Evolutionary conservation across 306 rosid species (phyloP).

Genomic region (Acmispon strigosus): DNA sequence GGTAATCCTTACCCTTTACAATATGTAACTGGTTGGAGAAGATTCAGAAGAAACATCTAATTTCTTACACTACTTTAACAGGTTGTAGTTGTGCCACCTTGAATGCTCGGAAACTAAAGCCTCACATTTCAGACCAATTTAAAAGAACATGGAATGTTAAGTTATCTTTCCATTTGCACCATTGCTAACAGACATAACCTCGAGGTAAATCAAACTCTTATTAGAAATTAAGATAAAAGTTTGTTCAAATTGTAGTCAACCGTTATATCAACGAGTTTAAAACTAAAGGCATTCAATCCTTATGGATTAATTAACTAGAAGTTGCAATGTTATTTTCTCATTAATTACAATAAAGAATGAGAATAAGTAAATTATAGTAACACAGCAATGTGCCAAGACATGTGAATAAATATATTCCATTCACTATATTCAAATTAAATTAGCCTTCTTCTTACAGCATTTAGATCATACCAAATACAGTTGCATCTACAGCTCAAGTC

Average conservation of each 20-base stretch:
- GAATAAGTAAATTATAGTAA: background rate
- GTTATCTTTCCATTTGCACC: no score
- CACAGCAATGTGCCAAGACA: slow-evolving; percentile 1
- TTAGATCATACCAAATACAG: slow-evolving; percentile 8
- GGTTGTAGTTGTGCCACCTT: background rate
- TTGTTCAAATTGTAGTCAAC: no score
- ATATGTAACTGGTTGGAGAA: background rate
- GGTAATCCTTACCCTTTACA: slow-evolving; percentile 5
- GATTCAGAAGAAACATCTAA: background rate
- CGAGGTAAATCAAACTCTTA: no score
- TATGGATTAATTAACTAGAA: no score
- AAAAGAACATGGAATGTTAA: background rate
- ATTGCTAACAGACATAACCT: no score
- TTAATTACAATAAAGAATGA: background rate
- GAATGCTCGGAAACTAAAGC: background rate
- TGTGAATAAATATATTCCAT: background rate
- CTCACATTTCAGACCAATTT: background rate
- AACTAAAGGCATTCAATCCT: background rate
- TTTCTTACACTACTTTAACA: background rate
- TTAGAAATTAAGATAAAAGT: no score
- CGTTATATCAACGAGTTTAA: background rate
- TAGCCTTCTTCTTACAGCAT: slow-evolving; percentile 19
- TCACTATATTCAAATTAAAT: slow-evolving; percentile 15
- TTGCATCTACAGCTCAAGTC: slow-evolving; percentile 17
- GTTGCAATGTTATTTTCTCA: background rate